Conservation (phyloP, 1,139 yeast genomes). For the Candida sojae region DNA sequence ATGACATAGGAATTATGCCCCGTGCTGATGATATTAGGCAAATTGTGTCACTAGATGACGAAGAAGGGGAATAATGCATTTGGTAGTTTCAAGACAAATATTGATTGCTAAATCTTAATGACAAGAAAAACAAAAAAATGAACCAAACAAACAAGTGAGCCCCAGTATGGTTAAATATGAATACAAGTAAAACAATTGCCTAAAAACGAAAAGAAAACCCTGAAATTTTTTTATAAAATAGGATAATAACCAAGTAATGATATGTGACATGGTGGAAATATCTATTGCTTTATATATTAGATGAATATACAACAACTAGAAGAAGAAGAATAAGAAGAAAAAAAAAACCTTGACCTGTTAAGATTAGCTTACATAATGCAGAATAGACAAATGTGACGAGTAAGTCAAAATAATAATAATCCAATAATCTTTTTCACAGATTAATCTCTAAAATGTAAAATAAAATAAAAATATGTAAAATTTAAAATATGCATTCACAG, state of each 20-base stretch:
- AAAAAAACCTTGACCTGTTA: background rate
- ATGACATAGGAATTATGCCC: constrained; percentile 8
- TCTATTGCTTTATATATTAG: background rate
- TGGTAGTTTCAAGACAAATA: background rate
- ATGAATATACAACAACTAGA: background rate
- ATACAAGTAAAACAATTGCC: too few species aligned
- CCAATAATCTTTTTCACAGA: background rate
- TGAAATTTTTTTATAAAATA: too few species aligned
- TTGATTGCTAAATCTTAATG: too few species aligned
- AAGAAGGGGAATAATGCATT: background rate
- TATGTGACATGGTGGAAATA: background rate
- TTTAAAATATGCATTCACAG: background rate
- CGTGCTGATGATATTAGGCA: constrained; percentile 4
- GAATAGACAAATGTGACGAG: background rate
- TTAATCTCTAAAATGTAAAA: background rate
- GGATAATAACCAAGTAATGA: too few species aligned
- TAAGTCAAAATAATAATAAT: background rate
- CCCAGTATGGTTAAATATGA: too few species aligned
- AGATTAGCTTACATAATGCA: background rate
- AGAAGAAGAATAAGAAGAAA: too few species aligned
- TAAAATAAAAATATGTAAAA: background rate
- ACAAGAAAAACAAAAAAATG: background rate
- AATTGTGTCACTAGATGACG: constrained; percentile 1
- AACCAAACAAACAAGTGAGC: background rate
- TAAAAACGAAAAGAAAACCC: too few species aligned